Conservation (phyloP, 1,139 yeast species). For the Debaryomyces subglobosus region DNA sequence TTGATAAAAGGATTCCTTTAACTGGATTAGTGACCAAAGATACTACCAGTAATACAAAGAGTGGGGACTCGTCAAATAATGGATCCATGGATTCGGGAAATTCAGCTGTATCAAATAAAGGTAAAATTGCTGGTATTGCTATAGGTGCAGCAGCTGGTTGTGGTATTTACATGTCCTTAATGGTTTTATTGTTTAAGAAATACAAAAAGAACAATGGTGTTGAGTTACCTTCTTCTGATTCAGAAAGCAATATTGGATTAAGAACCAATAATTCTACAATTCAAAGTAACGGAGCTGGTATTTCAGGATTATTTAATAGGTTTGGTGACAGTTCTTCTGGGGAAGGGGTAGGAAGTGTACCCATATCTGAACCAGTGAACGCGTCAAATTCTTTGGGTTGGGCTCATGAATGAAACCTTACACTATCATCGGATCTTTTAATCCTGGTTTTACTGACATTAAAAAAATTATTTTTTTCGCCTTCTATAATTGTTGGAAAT, state of each 20-base stretch:
- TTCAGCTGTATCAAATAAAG: conserved; percentile 29
- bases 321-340: conserved; percentile 20
- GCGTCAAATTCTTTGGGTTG: conserved; percentile 53
- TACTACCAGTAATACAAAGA: conserved; percentile 20
- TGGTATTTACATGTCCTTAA: conserved; percentile 54
- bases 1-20: conserved; percentile 67
- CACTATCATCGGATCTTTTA: not conserved
- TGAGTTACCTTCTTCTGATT: conserved; percentile 47
- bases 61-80: conserved; percentile 25
- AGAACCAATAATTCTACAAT: conserved; percentile 21
- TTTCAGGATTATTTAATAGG: conserved; percentile 36
- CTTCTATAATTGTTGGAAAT: not conserved
- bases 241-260: conserved; percentile 41
- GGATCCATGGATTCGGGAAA: conserved; percentile 48
- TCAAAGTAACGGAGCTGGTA: conserved; percentile 24
- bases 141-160: conserved; percentile 74
- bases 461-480: not conserved
- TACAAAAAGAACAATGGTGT: conserved; percentile 39
- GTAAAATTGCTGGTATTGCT: conserved; percentile 58
- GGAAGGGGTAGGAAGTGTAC: conserved; percentile 26
- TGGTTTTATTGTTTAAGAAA: conserved; percentile 47
- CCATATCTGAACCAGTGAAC: conserved; percentile 48
- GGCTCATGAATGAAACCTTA: conserved; percentile 20
- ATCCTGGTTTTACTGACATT: not conserved
- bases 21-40: conserved; percentile 46